These are phyloP conservation scores for Aspergillus olivimuriae DNA, from an alignment of 495 filamentous ascomycete species.

Conservation along the genomic window DNA sequence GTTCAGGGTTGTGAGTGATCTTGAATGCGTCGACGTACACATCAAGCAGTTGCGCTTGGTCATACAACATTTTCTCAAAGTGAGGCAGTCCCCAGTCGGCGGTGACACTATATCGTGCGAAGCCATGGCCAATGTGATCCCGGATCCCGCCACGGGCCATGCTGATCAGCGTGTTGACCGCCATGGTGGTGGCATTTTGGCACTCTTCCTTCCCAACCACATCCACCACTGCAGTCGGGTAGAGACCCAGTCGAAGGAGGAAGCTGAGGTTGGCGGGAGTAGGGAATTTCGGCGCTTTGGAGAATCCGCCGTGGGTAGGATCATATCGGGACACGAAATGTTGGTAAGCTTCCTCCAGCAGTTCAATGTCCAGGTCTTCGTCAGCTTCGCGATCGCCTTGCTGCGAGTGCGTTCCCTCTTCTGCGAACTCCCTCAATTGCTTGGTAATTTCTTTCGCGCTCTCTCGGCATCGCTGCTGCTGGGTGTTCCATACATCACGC, in stretches of 20 bases:
- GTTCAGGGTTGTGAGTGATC: conserved; percentile 58
- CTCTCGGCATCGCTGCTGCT: conserved; percentile 70
- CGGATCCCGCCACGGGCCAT: conserved; percentile 86
- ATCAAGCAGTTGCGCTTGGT: conserved; percentile 82
- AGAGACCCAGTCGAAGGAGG: conserved; percentile 67
- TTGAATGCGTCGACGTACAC: conserved; percentile 88
- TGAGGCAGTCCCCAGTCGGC: conserved; percentile 87
- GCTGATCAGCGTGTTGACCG: conserved; percentile 66
- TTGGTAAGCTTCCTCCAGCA: conserved; percentile 82
- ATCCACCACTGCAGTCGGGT: conserved; percentile 67
- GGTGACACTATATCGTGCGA: conserved; percentile 86
- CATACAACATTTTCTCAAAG: conserved; percentile 98
- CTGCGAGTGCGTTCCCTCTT: conserved; percentile 69
- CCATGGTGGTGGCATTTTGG: conserved; percentile 71
- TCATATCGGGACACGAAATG: conserved; percentile 79
- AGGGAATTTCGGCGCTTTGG: conserved; percentile 76
- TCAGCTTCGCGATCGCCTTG: conserved; percentile 47
- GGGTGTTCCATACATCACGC: conserved; percentile 72
- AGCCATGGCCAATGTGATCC: conserved; percentile 89
- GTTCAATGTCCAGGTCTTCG: conserved; percentile 75
- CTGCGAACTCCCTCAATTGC: conserved; percentile 77
- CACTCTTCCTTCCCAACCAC: conserved; percentile 81
- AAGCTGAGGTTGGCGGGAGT: conserved; percentile 82
- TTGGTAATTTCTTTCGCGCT: conserved; percentile 76
- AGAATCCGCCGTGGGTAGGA: conserved; percentile 69